Evolutionary conservation across 257 asterid species (phyloP).

Genomic region (Solanum dulcamara): DNA sequence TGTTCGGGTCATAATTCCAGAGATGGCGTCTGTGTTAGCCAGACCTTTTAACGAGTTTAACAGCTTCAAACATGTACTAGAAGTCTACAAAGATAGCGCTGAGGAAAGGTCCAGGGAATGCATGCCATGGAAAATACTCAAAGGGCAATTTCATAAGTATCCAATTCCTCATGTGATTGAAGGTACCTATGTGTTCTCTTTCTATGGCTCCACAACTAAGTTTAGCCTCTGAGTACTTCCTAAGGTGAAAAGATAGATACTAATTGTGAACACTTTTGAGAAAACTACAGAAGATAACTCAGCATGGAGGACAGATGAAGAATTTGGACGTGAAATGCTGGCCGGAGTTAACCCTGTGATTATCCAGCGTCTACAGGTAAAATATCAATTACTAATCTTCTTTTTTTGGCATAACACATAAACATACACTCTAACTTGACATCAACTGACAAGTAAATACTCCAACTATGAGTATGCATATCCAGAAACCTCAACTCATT

Average conservation of each 20-base stretch:
- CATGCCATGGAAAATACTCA: conserved; percentile 57
- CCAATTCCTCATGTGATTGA: conserved; percentile 69
- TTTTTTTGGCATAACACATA: not conserved
- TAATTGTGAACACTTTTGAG: not conserved
- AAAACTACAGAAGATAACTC: conserved; percentile 53
- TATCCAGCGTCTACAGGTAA: conserved; percentile 56
- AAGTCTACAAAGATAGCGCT: conserved; percentile 38
- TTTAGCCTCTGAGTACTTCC: not conserved
- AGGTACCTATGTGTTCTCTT: conserved; percentile 26
- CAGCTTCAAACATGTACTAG: conserved; percentile 49
- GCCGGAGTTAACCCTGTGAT: conserved; percentile 90
- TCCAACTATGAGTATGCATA: not conserved
- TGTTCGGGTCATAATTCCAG: conserved; percentile 57
- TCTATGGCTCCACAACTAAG: not conserved
- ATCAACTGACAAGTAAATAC: not conserved
- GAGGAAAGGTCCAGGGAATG: conserved; percentile 22
- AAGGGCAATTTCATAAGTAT: conserved; percentile 44
- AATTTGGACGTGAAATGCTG: conserved; percentile 86
- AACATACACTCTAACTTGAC: not conserved
- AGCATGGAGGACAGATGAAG: conserved; percentile 94
- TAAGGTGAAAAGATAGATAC: not conserved
- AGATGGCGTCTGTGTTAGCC: conserved; percentile 47
- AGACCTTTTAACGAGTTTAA: conserved; percentile 73
- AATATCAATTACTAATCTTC: not conserved
- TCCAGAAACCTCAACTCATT: not conserved